These are phyloP conservation scores for Raphanus hybrid DNA, from an alignment of 441 rosid species.

Conservation along the genomic window DNA sequence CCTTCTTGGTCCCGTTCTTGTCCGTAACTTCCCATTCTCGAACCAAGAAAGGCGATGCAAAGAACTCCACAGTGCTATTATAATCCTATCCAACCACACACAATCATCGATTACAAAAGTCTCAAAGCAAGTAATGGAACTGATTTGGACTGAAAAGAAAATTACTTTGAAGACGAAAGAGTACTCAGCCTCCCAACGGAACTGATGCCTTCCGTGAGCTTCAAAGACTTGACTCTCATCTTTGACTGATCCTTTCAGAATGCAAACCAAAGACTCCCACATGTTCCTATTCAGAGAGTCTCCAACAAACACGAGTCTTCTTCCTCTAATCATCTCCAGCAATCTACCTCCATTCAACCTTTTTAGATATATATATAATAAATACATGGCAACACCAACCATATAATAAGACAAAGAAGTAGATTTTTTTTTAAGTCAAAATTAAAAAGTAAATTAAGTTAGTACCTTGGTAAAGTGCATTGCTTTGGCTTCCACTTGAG, in stretches of 20 bases:
- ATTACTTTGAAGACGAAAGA: conserved; percentile 82
- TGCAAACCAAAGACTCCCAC: conserved; percentile 97
- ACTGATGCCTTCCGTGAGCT: conserved; percentile 68
- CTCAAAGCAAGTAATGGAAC: neutral
- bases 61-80: conserved; percentile 73
- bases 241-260: conserved; percentile 64
- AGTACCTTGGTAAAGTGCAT: conserved; percentile 79
- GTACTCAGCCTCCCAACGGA: conserved; percentile 78
- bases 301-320: conserved; percentile 85
- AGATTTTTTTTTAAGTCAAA: neutral
- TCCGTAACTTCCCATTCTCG: conserved; percentile 79
- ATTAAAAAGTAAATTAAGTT: neutral
- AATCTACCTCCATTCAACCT: conserved; percentile 71
- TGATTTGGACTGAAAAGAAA: neutral
- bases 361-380: neutral
- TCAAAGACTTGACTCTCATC: conserved; percentile 72
- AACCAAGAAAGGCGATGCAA: conserved; percentile 88
- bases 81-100: conserved; percentile 61
- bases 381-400: neutral
- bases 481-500: conserved; percentile 87
- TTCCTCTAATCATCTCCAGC: conserved; percentile 78
- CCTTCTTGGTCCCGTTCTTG: conserved; percentile 63
- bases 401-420: neutral
- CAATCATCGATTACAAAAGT: neutral
- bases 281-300: conserved; percentile 93